These are phyloP conservation scores for Angomonas ambiguus DNA, from an alignment of 208 protist species.

Conservation along the genomic window DNA sequence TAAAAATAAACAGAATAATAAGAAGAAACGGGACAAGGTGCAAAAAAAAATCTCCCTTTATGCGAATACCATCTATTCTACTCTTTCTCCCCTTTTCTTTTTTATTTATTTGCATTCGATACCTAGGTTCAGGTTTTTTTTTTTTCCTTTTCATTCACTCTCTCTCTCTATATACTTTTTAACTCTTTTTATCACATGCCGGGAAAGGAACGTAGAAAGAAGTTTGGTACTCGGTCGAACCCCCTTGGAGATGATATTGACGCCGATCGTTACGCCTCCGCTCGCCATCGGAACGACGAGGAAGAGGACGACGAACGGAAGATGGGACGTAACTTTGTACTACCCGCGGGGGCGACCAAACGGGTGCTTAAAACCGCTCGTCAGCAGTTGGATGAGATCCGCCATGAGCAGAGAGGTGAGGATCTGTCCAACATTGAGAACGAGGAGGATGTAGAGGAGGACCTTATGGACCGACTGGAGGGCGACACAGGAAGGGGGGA, in stretches of 20 bases:
- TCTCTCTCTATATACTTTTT: neutral
- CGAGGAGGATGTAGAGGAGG: slow-evolving; percentile 10
- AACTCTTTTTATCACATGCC: too few species aligned
- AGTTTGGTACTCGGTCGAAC: slow-evolving; percentile 42
- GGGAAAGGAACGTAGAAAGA: slow-evolving; percentile 2
- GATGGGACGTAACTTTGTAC: slow-evolving; percentile 40
- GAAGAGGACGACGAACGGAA: slow-evolving; percentile 10
- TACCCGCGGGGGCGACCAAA: slow-evolving; percentile 67
- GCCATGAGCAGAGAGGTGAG: slow-evolving; percentile 27
- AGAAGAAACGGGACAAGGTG: neutral
- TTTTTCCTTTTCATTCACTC: slow-evolving; percentile 1
- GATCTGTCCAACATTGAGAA: slow-evolving; percentile 13
- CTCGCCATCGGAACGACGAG: too few species aligned
- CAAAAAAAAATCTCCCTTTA: neutral
- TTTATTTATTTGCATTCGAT: neutral
- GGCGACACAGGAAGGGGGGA: slow-evolving; percentile 1
- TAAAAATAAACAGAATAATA: neutral
- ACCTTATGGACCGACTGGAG: neutral
- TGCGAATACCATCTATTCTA: neutral
- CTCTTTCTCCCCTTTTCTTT: slow-evolving; percentile 7
- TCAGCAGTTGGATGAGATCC: slow-evolving; percentile 62
- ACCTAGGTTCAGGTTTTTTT: neutral
- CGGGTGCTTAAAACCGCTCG: slow-evolving; percentile 73
- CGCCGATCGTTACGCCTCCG: slow-evolving; percentile 73
- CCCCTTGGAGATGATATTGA: slow-evolving; percentile 76